Base-by-base conservation (phyloP, 176 grass and related monocot genomes). In the Neostapfia colusana region DNA sequence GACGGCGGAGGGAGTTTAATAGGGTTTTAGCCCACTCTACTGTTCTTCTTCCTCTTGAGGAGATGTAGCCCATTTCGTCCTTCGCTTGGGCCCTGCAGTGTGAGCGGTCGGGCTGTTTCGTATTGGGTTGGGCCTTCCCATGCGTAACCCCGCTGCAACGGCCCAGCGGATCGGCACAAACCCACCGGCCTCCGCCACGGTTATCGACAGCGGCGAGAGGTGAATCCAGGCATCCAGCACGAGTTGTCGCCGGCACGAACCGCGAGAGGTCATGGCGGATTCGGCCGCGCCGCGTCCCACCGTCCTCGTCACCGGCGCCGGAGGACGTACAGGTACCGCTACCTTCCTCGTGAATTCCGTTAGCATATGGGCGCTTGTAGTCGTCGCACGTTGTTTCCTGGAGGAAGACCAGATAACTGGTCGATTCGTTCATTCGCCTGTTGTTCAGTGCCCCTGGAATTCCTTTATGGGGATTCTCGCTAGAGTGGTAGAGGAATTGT, bases 231-330 rank as follows among this genome's bases (percentile, higher is more conserved):
- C 8, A 7, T 43, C 24, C 74, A 37, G 60, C 74, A 39, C 13
- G 61, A 77, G 31, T 17, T 45, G 44, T 51, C 61, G 75, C 31
- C 13, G 6, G 18, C 79, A 46, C 46, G 40, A 40, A 0, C 42
- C 45, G 5, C 15, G 20, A 54, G 56, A 31, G 38, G 54, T 41
- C 65, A 90, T 81, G 91, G 81, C 92, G 28, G 87, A 85, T 63
- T 76, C 82, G 67, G 67, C 83, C 11, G 60, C 84, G 44, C 49
- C 93, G 37, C 81, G 59, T 7, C 77, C 78, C 42, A 96, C 89
- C 50, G 84, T 96, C 50, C 89, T 96, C 78, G 81, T 96, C 84
- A 92, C 89, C 39, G 87, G 89, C 38, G 86, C 93, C 65, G 70
- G 84, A 26, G 93, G 86, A 24, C 84, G 93, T 60, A 96, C 89